Conservation (phyloP, 441 rosid genomes). For the Gossypium davidsonii region DNA sequence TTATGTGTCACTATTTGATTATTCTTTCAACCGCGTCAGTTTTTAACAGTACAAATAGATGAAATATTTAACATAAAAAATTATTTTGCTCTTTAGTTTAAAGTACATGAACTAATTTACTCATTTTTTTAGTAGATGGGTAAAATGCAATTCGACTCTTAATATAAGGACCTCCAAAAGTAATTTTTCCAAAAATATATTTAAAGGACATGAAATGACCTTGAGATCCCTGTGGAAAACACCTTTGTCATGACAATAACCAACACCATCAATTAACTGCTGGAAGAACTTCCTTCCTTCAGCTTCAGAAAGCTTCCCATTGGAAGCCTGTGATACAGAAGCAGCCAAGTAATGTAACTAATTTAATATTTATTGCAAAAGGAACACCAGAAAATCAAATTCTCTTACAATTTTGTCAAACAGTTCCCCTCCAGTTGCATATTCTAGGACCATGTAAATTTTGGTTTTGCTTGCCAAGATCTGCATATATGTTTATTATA, state of each 20-base stretch:
- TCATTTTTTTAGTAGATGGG: too few relatives aligned
- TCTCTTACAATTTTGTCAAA: slow-evolving; percentile 79
- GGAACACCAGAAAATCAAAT: neutral
- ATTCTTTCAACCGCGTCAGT: too few relatives aligned
- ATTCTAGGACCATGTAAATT: slow-evolving; percentile 88
- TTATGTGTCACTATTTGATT: too few relatives aligned
- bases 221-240: slow-evolving; percentile 94
- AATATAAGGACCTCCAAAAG: too few relatives aligned
- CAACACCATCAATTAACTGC: slow-evolving; percentile 84
- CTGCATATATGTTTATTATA: slow-evolving; percentile 33
- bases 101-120: too few relatives aligned
- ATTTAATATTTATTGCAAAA: neutral
- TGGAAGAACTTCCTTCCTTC: slow-evolving; percentile 89
- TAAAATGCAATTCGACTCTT: too few relatives aligned
- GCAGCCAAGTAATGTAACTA: slow-evolving; percentile 4
- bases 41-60: too few relatives aligned
- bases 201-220: slow-evolving; percentile 29
- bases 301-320: slow-evolving; percentile 64
- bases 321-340: slow-evolving; percentile 43
- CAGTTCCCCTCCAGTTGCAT: slow-evolving; percentile 83
- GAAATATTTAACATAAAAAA: too few relatives aligned
- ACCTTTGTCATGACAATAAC: slow-evolving; percentile 83
- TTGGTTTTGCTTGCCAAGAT: slow-evolving; percentile 90
- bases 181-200: neutral
- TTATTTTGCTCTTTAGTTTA: too few relatives aligned